These are phyloP conservation scores for Neonectria ditissima DNA, from an alignment of 2,329 filamentous ascomycete species.

Conservation along the genomic window DNA sequence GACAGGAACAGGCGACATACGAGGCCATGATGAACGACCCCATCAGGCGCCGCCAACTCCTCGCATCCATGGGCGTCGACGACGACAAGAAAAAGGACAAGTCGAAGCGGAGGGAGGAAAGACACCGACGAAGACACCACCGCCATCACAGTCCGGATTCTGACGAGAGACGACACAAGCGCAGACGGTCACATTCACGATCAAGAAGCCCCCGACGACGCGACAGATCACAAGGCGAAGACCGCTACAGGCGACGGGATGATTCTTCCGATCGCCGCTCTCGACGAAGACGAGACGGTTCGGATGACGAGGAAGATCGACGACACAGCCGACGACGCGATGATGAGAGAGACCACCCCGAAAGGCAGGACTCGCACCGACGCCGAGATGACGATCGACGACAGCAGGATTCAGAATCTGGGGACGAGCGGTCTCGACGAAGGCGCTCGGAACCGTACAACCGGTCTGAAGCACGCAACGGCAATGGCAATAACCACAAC, in stretches of 20 bases:
- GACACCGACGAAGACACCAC: slow-evolving; percentile 58
- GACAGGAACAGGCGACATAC: slow-evolving; percentile 86
- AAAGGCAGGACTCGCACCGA: slow-evolving; percentile 26
- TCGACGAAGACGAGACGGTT: slow-evolving; percentile 36
- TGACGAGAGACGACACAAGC: slow-evolving; percentile 53
- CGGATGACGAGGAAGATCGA: slow-evolving; percentile 33
- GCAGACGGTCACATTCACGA: slow-evolving; percentile 60
- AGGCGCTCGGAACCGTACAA: slow-evolving; percentile 33
- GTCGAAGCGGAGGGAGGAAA: slow-evolving; percentile 46
- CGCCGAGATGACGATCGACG: slow-evolving; percentile 31
- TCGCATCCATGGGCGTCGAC: slow-evolving; percentile 71
- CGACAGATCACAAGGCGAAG: slow-evolving; percentile 46
- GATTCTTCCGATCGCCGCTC: slow-evolving; percentile 41
- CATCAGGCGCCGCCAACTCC: slow-evolving; percentile 73
- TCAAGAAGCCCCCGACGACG: slow-evolving; percentile 57
- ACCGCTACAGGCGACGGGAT: slow-evolving; percentile 42
- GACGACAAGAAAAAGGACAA: slow-evolving; percentile 61
- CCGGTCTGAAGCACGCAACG: slow-evolving; percentile 3
- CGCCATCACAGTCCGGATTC: slow-evolving; percentile 56
- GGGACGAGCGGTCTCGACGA: slow-evolving; percentile 48
- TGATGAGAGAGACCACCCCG: slow-evolving; percentile 26
- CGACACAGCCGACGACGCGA: slow-evolving; percentile 35
- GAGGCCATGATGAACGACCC: slow-evolving; percentile 85
- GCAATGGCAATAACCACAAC: slow-evolving; percentile 15
- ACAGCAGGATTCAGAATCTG: slow-evolving; percentile 42